Evolutionary conservation across 495 filamentous ascomycete genomes (phyloP).

Genomic region (Chaetomium tenue): DNA sequence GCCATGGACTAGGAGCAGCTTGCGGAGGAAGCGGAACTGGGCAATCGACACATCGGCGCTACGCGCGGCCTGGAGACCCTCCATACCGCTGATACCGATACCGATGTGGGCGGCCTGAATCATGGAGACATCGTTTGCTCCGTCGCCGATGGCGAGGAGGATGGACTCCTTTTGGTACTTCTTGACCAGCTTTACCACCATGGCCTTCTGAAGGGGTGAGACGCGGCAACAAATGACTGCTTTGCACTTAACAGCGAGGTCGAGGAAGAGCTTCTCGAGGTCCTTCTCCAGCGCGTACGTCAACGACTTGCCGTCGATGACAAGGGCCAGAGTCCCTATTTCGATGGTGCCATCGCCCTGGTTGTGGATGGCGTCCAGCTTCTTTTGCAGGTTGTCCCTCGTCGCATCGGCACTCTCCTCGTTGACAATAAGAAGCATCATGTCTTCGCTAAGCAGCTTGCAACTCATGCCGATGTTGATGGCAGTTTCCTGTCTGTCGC

Average conservation of each 20-base stretch:
- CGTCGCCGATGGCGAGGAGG: slow-evolving; percentile 93
- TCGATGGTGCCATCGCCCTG: slow-evolving; percentile 73
- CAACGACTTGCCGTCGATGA: slow-evolving; percentile 94
- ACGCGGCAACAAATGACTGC: slow-evolving; percentile 99
- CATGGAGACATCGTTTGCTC: slow-evolving; percentile 99
- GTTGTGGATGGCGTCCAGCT: slow-evolving; percentile 78
- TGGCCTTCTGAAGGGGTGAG: slow-evolving; percentile 95
- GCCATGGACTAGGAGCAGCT: slow-evolving; percentile 92
- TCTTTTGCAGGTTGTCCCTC: slow-evolving; percentile 83
- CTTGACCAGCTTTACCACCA: slow-evolving; percentile 99
- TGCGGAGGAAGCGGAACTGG: slow-evolving; percentile 94
- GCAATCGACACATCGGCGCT: slow-evolving; percentile 95
- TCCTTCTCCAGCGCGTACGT: slow-evolving; percentile 93
- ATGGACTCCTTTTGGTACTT: slow-evolving; percentile 83
- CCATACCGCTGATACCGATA: slow-evolving; percentile 94
- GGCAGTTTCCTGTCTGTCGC: slow-evolving; percentile 96
- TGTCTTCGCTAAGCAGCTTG: slow-evolving; percentile 97
- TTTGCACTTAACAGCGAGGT: slow-evolving; percentile 93
- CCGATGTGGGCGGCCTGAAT: slow-evolving; percentile 99
- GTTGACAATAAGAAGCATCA: slow-evolving; percentile 96
- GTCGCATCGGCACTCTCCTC: slow-evolving; percentile 77
- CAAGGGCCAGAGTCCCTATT: slow-evolving; percentile 83
- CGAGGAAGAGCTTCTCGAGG: slow-evolving; percentile 88
- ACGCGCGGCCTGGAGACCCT: slow-evolving; percentile 97
- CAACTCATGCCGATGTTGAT: slow-evolving; percentile 99